Evolutionary conservation across 2,329 filamentous ascomycete species (phyloP), one percentile per base, ranked within the genome.

Genomic region (Fusarium pseudonygamai): DNA sequence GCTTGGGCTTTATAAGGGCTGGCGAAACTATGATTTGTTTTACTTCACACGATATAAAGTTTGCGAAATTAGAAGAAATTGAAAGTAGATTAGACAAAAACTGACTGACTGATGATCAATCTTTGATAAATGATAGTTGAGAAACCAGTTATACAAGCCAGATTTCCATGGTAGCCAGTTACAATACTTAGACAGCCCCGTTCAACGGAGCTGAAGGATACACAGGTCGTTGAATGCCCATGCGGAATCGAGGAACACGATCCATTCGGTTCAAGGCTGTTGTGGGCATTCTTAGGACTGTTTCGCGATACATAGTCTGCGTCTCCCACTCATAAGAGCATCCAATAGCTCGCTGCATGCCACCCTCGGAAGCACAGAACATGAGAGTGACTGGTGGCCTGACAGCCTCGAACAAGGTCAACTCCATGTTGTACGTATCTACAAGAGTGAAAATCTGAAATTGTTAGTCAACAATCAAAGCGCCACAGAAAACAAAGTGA

Each of bases 361-460:
- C 76, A 6, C 77, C 77, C 57, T 78, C 77, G 1, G 74, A 70
- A 10, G 77, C 77, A 45, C 77, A 78, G 64, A 78, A 77, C 75
- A 78, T 77, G 56, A 78, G 73, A 22, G 76, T 75, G 7, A 65
- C 71, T 0, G 77, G 77, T 10, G 77, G 77, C 20, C 74, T 60
- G 30, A 73, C 77, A 5, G 81, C 80, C 43, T 82, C 75, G 28
- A 83, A 83, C 6, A 82, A 65, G 9, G 79, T 83, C 39, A 80
- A 55, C 45, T 78, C 66, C 80, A 83, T 80, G 71, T 78, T 80
- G 65, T 78, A 79, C 3, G 80, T 82, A 40, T 83, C 82, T 1
- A 83, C 79, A 20, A 83, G 77, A 4, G 82, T 83, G 40, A 83
- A 83, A 34, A 81, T 73, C 74, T 79, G 50, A 5, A 8, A 28